These are phyloP conservation scores for Helminthosporium solani DNA, from an alignment of 2,329 filamentous ascomycete species.

Conservation along the genomic window DNA sequence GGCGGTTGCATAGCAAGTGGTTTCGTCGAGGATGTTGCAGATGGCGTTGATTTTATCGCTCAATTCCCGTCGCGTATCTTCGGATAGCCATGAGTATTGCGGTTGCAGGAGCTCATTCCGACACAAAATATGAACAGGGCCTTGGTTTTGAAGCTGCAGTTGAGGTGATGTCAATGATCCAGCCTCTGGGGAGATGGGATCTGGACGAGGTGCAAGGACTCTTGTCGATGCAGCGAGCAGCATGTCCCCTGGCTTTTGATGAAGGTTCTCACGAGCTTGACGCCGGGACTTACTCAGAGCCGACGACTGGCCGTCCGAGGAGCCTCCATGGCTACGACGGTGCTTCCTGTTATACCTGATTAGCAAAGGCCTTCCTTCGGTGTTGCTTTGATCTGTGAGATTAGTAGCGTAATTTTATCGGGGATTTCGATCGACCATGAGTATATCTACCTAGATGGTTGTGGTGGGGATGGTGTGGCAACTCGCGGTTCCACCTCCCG, in stretches of 20 bases:
- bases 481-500: neutral
- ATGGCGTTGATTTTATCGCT: neutral
- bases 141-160: neutral
- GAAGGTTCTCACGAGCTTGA: neutral
- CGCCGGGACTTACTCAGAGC: neutral
- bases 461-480: neutral
- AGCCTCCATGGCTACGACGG: neutral
- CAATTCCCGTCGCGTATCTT: neutral
- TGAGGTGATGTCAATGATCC: neutral
- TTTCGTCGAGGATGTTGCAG: neutral
- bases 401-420: too few relatives aligned
- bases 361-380: neutral
- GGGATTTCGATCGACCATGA: too few relatives aligned
- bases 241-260: too few relatives aligned
- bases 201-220: neutral
- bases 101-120: slow-evolving; percentile 1
- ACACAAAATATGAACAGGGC: neutral
- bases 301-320: neutral
- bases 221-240: neutral
- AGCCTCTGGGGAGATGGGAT: neutral
- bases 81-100: neutral
- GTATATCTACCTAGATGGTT: neutral
- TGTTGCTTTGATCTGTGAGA: too few relatives aligned
- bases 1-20: neutral
- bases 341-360: neutral